Evolutionary conservation across 1,284 basidiomycete genomes (phyloP).

Genomic region (Pascua sp.): DNA sequence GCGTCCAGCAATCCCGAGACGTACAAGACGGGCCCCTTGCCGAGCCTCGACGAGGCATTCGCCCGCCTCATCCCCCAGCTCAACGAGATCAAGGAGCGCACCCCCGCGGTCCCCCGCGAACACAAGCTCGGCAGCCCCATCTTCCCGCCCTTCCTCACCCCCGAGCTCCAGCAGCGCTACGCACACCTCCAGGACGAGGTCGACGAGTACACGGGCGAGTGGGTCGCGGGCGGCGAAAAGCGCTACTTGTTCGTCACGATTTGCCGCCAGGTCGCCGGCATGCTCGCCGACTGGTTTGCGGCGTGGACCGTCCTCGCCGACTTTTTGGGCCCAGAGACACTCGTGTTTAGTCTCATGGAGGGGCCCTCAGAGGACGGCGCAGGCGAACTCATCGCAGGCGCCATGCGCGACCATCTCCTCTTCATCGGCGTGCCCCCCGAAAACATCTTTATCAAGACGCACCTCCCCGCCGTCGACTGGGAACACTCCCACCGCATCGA

Average conservation of each 20-base stretch:
- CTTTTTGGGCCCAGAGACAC: conserved; percentile 41
- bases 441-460: conserved; percentile 39
- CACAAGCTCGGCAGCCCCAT: conserved; percentile 37
- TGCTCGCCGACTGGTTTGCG: conserved; percentile 46
- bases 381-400: conserved; percentile 28
- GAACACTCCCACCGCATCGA: conserved; percentile 46
- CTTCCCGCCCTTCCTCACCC: conserved; percentile 37
- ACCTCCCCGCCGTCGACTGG: conserved; percentile 39
- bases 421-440: conserved; percentile 43
- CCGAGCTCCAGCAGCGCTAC: conserved; percentile 33
- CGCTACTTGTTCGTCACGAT: conserved; percentile 38
- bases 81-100: conserved; percentile 29
- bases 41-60: conserved; percentile 37
- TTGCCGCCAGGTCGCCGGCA: conserved; percentile 44
- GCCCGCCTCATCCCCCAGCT: conserved; percentile 31
- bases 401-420: conserved; percentile 39
- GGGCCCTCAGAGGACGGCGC: conserved; percentile 39
- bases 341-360: conserved; percentile 40
- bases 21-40: conserved; percentile 27
- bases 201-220: conserved; percentile 26
- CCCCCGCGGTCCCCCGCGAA: conserved; percentile 31
- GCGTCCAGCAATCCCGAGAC: conserved; percentile 21
- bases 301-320: conserved; percentile 45
- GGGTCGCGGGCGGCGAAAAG: conserved; percentile 27
- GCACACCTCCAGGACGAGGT: conserved; percentile 33